Evolutionary conservation across 208 protist genomes (phyloP), one percentile per base, ranked within the genome.

Genomic region (Zelonia costaricensis): DNA sequence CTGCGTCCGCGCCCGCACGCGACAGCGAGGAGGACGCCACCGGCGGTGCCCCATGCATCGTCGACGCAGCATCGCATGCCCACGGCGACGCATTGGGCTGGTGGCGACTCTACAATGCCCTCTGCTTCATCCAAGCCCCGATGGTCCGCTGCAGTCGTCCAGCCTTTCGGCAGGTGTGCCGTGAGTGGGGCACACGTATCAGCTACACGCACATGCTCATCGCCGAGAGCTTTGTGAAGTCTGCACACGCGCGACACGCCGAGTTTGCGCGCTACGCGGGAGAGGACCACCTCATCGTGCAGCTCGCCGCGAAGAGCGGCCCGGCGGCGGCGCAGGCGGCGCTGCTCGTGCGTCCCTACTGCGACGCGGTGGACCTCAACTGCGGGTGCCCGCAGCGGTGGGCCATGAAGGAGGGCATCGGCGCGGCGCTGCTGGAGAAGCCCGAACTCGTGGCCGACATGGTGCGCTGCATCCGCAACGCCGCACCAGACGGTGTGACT

Each of bases 161-260:
- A 4, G 74, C 93, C 23, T 95, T 95, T 36, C 88, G 93, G 16
- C 73, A 83, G 39, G 75, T 95, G 4, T 88, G 80, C 36, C 78
- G 85, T 1, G 40, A 78, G 40, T 96, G 88, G 76, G 87, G 86
- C 15, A 87, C 79, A 4, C 69, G 84, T 47, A 39, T 97, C 18
- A 89, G 69, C 66, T 97, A 96, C 80, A 93, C 91, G 30, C 93
- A 95, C 65, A 97, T 97, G 93, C 86, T 97, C 47, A 70, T 96
- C 28, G 85, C 91, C 9, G 80, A 92, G 38, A 93, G 86, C 64
- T 94, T 96, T 65, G 62, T 70, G 6, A 55, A 71, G 46, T 93
- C 90, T 1, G 60, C 63, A 4, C 62, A 78, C 15, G 84, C 91
- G 0, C 83, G 94, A 15, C 78, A 94, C 51, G 73, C 76, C 15